Conservation (phyloP, 305 asterid species). For the Striga hermonthica region DNA sequence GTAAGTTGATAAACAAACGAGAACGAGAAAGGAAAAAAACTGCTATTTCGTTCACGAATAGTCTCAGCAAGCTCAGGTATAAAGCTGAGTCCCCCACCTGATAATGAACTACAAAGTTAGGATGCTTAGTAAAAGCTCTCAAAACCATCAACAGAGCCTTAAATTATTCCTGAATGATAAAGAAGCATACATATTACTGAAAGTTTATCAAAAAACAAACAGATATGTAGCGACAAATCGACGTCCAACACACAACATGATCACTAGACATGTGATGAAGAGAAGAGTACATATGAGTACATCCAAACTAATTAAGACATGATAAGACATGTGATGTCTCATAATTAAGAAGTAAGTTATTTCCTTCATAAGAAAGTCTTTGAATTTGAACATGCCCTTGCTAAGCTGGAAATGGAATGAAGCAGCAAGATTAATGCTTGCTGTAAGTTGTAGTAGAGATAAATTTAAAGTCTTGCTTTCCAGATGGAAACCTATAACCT, state of each 20-base stretch:
- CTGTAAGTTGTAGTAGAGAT: not conserved
- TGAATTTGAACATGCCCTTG: not conserved
- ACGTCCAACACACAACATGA: conserved; percentile 18
- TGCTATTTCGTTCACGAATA: conserved; percentile 81
- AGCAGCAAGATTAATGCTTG: conserved; percentile 15
- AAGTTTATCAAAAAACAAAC: conserved; percentile 23
- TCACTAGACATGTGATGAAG: no score
- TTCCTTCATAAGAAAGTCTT: conserved; percentile 15
- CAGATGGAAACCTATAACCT: conserved; percentile 14
- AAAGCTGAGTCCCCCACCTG: conserved; percentile 96
- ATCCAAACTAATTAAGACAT: no score
- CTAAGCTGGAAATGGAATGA: conserved; percentile 6
- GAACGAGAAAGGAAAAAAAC: conserved; percentile 38
- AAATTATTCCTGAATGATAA: conserved; percentile 47
- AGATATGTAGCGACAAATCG: conserved; percentile 10
- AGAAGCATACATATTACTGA: conserved; percentile 27
- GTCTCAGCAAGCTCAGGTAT: conserved; percentile 78
- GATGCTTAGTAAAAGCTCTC: no score
- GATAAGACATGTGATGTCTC: no score
- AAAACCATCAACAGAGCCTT: no score
- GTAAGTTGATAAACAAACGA: conserved; percentile 27
- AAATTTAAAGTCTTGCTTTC: not conserved
- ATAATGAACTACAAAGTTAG: conserved; percentile 31
- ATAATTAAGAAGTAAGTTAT: conserved; percentile 33
- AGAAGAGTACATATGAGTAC: no score